Conservation (phyloP, 2,329 filamentous ascomycete species). For the Lachnellula cervina region DNA sequence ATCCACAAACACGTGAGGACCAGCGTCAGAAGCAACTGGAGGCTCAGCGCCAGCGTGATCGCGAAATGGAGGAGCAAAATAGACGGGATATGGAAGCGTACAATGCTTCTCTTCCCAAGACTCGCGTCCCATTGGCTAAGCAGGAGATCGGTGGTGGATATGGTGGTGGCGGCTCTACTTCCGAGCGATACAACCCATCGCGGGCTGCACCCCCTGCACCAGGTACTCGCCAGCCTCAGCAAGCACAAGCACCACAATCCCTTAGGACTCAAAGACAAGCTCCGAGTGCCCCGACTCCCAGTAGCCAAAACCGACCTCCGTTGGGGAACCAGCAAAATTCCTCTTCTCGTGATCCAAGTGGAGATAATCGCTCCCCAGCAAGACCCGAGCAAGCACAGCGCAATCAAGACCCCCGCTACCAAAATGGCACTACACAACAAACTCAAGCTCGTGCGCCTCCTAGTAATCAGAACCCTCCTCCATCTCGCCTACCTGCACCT, state of each 20-base stretch:
- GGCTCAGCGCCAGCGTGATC: constrained; percentile 47
- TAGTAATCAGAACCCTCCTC: constrained; percentile 42
- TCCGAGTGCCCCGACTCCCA: constrained; percentile 61
- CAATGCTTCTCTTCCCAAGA: constrained; percentile 83
- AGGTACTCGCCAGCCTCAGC: constrained; percentile 45
- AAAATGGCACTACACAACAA: constrained; percentile 35
- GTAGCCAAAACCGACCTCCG: constrained; percentile 41
- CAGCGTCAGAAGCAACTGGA: constrained; percentile 60
- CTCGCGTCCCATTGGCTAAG: constrained; percentile 73
- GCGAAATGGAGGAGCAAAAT: constrained; percentile 59
- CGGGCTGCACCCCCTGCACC: constrained; percentile 81
- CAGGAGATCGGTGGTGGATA: constrained; percentile 70
- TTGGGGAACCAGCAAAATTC: constrained; percentile 48
- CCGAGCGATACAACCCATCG: constrained; percentile 76
- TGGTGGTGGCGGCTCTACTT: constrained; percentile 36
- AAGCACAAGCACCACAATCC: constrained; percentile 47
- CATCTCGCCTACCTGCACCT: constrained; percentile 52
- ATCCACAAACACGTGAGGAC: constrained; percentile 45
- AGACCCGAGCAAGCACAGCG: constrained; percentile 41
- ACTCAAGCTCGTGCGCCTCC: constrained; percentile 39
- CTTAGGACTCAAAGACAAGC: constrained; percentile 74
- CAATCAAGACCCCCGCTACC: constrained; percentile 29
- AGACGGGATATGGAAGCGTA: constrained; percentile 80
- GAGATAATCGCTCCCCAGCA: constrained; percentile 30
- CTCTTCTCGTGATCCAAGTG: constrained; percentile 34